Evolutionary conservation across 352 stramenopile genomes (phyloP).

Genomic region (Aphanomyces invadans): DNA sequence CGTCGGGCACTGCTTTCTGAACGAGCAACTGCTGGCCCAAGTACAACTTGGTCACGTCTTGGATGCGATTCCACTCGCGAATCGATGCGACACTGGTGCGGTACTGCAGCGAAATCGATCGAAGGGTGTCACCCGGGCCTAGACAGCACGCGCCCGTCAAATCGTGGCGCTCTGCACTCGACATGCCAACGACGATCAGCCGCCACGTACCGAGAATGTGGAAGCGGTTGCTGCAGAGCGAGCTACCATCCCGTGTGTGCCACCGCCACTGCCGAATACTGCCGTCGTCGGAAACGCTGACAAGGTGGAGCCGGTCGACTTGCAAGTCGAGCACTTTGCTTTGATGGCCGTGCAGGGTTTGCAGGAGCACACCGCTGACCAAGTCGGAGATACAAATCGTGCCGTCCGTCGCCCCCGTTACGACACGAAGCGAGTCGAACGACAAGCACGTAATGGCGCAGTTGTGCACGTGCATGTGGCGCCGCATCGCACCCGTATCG

Average conservation of each 20-base stretch:
- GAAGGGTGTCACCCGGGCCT: constrained; percentile 54
- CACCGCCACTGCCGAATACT: constrained; percentile 60
- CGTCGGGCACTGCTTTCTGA: constrained; percentile 19
- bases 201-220: constrained; percentile 42
- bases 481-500: constrained; percentile 46
- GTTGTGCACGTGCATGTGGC: constrained; percentile 50
- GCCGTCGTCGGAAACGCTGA: constrained; percentile 58
- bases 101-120: constrained; percentile 70
- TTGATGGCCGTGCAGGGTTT: constrained; percentile 51
- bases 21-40: constrained; percentile 71
- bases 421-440: constrained; percentile 68
- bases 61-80: constrained; percentile 58
- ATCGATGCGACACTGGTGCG: constrained; percentile 59
- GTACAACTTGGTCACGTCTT: constrained; percentile 63
- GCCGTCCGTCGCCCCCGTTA: constrained; percentile 45
- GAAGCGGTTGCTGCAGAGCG: constrained; percentile 49
- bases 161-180: background rate
- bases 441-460: constrained; percentile 52
- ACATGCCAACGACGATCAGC: too few relatives aligned
- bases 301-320: constrained; percentile 55
- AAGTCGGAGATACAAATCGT: constrained; percentile 69
- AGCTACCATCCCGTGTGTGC: constrained; percentile 41
- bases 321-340: constrained; percentile 52
- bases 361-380: constrained; percentile 52
- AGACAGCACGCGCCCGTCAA: background rate